Percentiles rank a stretch among this genome's conserved stretches.
phyloP scores from a whole-genome alignment of 2,329 filamentous ascomycete genomes.

The Talaromyces pinophilus region DNA sequence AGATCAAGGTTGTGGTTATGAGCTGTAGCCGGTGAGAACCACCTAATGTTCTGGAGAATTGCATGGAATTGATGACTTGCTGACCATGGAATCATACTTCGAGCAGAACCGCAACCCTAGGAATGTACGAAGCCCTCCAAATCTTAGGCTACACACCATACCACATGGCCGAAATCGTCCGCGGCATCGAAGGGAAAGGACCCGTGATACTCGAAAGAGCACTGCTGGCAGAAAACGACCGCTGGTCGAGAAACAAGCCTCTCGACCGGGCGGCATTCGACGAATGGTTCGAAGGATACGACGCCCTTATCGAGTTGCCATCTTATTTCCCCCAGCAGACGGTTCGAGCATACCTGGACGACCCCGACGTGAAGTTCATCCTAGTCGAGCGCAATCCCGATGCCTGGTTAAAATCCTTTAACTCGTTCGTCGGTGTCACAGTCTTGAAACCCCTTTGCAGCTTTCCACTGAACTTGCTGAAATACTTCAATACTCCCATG shows the following conservation, averaged over 20 bases:
- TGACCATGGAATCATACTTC: background rate
- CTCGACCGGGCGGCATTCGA: background rate
- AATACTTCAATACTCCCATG: background rate
- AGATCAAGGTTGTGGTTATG: background rate
- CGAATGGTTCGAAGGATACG: background rate
- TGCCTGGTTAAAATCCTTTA: background rate
- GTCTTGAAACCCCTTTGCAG: background rate
- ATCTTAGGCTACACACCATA: background rate
- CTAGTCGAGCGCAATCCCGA: background rate
- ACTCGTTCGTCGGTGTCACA: background rate
- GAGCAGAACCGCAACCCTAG: background rate
- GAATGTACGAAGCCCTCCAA: background rate
- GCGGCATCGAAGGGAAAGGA: background rate
- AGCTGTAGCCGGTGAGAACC: background rate
- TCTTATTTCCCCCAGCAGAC: background rate
- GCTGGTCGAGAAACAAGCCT: background rate
- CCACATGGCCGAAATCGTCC: background rate
- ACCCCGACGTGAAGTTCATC: background rate
- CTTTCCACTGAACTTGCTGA: background rate
- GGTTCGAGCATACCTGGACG: background rate
- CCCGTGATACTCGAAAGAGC: background rate
- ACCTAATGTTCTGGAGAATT: background rate
- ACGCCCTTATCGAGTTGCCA: background rate
- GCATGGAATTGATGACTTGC: background rate
- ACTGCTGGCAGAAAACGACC: background rate